Evolutionary conservation across 176 grass and related monocot species (phyloP).

Genomic region (Musa schizocarpa): DNA sequence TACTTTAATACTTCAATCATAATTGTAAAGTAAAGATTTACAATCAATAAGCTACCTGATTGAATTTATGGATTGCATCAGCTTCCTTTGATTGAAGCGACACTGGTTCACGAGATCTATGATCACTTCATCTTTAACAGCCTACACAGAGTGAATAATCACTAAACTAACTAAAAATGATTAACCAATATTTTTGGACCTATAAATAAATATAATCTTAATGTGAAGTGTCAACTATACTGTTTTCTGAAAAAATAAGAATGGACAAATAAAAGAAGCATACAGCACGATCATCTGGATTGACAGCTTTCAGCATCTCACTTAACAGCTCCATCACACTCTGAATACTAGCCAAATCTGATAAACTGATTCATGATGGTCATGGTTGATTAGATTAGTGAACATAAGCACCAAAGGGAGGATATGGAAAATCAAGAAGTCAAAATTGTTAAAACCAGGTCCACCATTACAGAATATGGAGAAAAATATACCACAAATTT

Average conservation of each 20-base stretch:
- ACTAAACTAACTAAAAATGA: background rate
- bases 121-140: constrained; percentile 75
- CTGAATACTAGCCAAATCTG: constrained; percentile 47
- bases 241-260: constrained; percentile 6
- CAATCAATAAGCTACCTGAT: constrained; percentile 30
- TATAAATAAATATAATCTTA: constrained; percentile 4
- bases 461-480: background rate
- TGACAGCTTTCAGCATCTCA: constrained; percentile 73
- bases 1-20: background rate
- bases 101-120: constrained; percentile 63
- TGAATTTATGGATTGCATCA: constrained; percentile 47
- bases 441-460: constrained; percentile 1
- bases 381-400: background rate
- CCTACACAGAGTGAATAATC: constrained; percentile 29
- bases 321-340: constrained; percentile 49
- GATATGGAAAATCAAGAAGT: background rate
- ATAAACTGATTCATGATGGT: constrained; percentile 33
- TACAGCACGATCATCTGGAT: constrained; percentile 62
- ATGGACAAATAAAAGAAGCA: constrained; percentile 1
- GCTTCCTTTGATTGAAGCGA: constrained; percentile 50
- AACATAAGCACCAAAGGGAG: constrained; percentile 5
- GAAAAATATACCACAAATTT: constrained; percentile 38
- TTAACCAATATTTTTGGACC: background rate
- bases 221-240: too few relatives aligned
- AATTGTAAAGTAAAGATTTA: background rate